Conservation (phyloP, 345 rosid species). For the Acer negundo region DNA sequence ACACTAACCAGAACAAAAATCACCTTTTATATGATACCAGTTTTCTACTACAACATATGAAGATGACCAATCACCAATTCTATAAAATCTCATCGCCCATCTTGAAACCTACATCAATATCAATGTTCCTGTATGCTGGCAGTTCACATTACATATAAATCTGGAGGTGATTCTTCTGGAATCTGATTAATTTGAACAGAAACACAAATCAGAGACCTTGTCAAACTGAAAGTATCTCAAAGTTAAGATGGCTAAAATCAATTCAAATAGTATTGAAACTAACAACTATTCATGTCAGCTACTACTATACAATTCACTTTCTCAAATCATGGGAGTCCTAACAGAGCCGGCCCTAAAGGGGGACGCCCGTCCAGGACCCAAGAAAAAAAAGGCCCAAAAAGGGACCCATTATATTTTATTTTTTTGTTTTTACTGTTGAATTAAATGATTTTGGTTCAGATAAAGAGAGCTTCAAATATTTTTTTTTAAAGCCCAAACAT, state of each 20-base stretch:
- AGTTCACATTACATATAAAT: conserved; percentile 24
- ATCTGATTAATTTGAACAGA: conserved; percentile 35
- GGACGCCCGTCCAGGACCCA: too few species aligned
- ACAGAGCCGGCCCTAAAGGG: too few species aligned
- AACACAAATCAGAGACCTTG: not conserved
- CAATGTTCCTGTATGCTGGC: not conserved
- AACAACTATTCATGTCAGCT: not conserved
- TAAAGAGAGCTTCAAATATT: too few species aligned
- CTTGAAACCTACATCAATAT: not conserved
- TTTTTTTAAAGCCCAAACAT: too few species aligned
- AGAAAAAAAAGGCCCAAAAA: too few species aligned
- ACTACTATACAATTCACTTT: not conserved
- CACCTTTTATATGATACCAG: not conserved
- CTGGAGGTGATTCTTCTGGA: conserved; percentile 67
- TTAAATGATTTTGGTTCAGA: too few species aligned
- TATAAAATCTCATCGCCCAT: not conserved
- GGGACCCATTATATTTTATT: too few species aligned
- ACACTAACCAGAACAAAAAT: not conserved
- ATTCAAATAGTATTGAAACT: not conserved
- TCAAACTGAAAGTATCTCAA: not conserved
- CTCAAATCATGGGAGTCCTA: not conserved
- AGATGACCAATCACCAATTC: not conserved
- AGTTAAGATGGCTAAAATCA: not conserved
- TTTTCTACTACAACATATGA: not conserved
- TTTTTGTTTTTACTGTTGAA: too few species aligned